Base-by-base conservation (phyloP, 2,329 filamentous ascomycete species). In the Hypoxylon sp. region DNA sequence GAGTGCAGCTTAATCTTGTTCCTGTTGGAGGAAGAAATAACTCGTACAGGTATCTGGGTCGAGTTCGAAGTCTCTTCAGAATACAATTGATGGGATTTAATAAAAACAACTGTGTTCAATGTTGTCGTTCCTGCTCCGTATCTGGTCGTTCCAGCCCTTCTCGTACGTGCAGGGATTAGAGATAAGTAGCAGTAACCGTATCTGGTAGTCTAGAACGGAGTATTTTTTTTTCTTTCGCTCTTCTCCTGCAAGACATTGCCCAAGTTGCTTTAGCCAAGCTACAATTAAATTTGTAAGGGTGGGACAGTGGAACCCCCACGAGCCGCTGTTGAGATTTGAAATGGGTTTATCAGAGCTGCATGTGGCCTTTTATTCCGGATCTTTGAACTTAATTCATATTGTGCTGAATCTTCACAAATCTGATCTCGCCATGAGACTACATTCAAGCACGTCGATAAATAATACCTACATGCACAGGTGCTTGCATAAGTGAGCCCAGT, bases 61-160 rank as follows among this genome's bases (percentile, higher is more conserved):
- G 56, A 59, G 22, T 24, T 39, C 48, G 34, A 47, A 56, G 15
- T 20, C 52, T 28, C 52, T 56, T 22, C 34, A 56, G 51, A 26
- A 61, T 55, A 61, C 32, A 58, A 60, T 52, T 37, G 51, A 56
- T 37, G 34, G 48, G 59, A 59, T 62, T 62, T 41, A 41, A 57
- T 57, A 61, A 64, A 60, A 65, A 65, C 55, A 56, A 64, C 57
- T 50, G 48, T 65, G 57, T 62, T 67, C 48, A 62, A 64, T 67
- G 58, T 65, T 59, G 55, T 62, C 58, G 55, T 65, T 61, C 57
- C 52, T 39, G 4, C 8, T 41, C 17, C 17, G n/a, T n/a, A n/a
- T n/a, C n/a, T n/a, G n/a, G n/a, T n/a, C n/a, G 2, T 41, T 41
- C 17, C n/a, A 6, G 37, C n/a, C 37, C 37, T 41, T 41, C 37